These are phyloP conservation scores for Seminavis robusta DNA, from an alignment of 108 stramenopile species.

Conservation along the genomic window DNA sequence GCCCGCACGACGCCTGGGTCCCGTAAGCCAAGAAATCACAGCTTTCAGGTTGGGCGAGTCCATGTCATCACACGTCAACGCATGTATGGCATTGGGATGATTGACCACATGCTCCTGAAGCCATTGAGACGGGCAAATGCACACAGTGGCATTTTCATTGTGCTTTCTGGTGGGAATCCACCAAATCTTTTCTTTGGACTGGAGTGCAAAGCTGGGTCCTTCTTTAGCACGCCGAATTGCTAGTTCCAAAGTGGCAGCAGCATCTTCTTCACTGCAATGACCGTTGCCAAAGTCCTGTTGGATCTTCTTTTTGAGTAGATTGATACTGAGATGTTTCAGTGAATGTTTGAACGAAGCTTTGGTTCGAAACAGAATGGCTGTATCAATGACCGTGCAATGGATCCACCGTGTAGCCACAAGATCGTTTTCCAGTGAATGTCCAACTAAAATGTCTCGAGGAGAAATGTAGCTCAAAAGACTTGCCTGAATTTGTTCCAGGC, in stretches of 20 bases:
- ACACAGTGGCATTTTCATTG: constrained; percentile 41
- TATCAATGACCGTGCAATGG: constrained; percentile 79
- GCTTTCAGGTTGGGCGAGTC: constrained; percentile 56
- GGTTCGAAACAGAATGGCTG: constrained; percentile 69
- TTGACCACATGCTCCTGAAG: constrained; percentile 48
- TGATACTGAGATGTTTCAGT: constrained; percentile 50
- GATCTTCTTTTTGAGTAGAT: constrained; percentile 57
- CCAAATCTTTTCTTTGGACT: constrained; percentile 20
- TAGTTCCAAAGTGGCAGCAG: constrained; percentile 58
- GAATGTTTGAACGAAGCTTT: constrained; percentile 68
- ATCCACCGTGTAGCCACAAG: constrained; percentile 67
- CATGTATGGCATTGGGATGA: constrained; percentile 49
- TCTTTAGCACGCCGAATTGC: constrained; percentile 60
- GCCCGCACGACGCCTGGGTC: constrained; percentile 37
- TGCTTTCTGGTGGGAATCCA: constrained; percentile 10
- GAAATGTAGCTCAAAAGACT: constrained; percentile 54
- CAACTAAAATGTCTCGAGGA: constrained; percentile 77
- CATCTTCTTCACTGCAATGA: constrained; percentile 84
- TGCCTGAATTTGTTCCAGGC: constrained; percentile 72
- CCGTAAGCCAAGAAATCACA: constrained; percentile 59
- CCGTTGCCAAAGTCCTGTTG: constrained; percentile 41
- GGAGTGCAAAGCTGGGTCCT: constrained; percentile 51
- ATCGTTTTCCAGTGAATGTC: constrained; percentile 93
- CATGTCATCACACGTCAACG: constrained; percentile 51
- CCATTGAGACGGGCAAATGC: constrained; percentile 67